Percentiles rank a stretch among this genome's conserved stretches.
phyloP scores from a whole-genome alignment of 2,329 filamentous ascomycete genomes.

The Penicillium sp. region DNA sequence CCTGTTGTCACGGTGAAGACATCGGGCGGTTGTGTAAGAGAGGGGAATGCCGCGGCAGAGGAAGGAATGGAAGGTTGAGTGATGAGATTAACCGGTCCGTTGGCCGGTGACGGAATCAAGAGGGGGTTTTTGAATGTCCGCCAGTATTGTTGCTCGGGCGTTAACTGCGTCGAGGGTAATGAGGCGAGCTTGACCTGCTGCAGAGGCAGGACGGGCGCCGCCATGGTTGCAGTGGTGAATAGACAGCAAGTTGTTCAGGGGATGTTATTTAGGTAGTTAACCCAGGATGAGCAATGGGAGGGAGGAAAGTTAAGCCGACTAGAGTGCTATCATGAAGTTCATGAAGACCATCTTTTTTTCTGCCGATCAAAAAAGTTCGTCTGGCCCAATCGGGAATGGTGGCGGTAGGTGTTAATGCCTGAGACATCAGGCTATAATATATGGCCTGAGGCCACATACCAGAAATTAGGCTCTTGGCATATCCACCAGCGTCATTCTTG shows the following conservation, averaged over 20 bases:
- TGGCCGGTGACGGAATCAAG: constrained; percentile 79
- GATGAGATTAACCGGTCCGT: constrained; percentile 83
- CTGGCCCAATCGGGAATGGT: constrained; percentile 19
- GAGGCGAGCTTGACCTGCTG: constrained; percentile 73
- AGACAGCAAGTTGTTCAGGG: background rate
- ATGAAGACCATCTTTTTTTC: constrained; percentile 23
- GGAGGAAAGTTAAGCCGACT: background rate
- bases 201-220: constrained; percentile 72
- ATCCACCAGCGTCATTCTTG: background rate
- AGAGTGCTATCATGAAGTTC: constrained; percentile 12
- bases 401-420: constrained; percentile 16
- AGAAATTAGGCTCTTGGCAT: background rate
- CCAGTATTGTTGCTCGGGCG: constrained; percentile 94
- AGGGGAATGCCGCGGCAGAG: constrained; percentile 35
- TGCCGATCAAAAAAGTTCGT: constrained; percentile 23
- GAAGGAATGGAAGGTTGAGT: constrained; percentile 54
- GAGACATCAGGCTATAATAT: constrained; percentile 5
- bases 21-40: constrained; percentile 42
- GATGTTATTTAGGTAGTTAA: constrained; percentile 1
- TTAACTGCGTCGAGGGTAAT: constrained; percentile 65
- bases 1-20: constrained; percentile 90
- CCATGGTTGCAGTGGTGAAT: constrained; percentile 50
- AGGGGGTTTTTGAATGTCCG: constrained; percentile 86
- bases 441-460: background rate
- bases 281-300: background rate